These are phyloP conservation scores for Orbilia javanica DNA, from an alignment of 2,329 filamentous ascomycete genomes.

Conservation along the genomic window DNA sequence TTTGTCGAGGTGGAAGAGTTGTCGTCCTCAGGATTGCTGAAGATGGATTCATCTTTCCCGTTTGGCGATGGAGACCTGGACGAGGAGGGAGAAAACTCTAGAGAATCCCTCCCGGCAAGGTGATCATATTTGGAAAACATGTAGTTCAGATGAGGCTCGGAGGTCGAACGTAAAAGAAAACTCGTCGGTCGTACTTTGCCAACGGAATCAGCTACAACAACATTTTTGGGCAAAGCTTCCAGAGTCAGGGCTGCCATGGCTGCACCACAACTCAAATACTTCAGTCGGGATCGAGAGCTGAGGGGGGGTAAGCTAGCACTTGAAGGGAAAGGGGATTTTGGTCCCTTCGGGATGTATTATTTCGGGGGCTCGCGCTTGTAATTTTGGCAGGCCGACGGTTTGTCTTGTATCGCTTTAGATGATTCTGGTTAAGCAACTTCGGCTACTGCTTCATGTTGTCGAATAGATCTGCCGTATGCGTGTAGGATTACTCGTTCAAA, in stretches of 20 bases:
- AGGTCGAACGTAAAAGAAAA: slow-evolving; percentile 53
- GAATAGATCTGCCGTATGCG: slow-evolving; percentile 56
- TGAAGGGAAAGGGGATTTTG: slow-evolving; percentile 17
- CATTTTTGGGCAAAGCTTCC: slow-evolving; percentile 58
- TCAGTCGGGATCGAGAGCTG: not conserved
- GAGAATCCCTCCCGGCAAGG: slow-evolving; percentile 30
- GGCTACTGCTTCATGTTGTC: slow-evolving; percentile 58
- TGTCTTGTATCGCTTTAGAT: slow-evolving; percentile 50
- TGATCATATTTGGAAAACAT: slow-evolving; percentile 57
- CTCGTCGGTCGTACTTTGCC: slow-evolving; percentile 47
- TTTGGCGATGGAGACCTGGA: slow-evolving; percentile 54
- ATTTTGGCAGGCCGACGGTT: slow-evolving; percentile 44
- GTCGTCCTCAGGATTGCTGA: slow-evolving; percentile 56
- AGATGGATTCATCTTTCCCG: slow-evolving; percentile 57
- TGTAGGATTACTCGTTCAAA: slow-evolving; percentile 47
- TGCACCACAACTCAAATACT: slow-evolving; percentile 47
- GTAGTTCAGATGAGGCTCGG: slow-evolving; percentile 57
- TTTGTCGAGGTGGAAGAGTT: slow-evolving; percentile 53
- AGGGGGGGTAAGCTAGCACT: slow-evolving; percentile 19
- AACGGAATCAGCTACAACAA: slow-evolving; percentile 54
- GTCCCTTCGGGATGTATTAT: slow-evolving; percentile 41
- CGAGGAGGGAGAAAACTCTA: slow-evolving; percentile 54
- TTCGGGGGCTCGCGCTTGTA: slow-evolving; percentile 43
- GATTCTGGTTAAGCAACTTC: slow-evolving; percentile 52
- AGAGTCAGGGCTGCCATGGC: slow-evolving; percentile 53